Evolutionary conservation across 345 rosid species (phyloP), one percentile per base, ranked within the genome.

Genomic region (Turritis glabra): DNA sequence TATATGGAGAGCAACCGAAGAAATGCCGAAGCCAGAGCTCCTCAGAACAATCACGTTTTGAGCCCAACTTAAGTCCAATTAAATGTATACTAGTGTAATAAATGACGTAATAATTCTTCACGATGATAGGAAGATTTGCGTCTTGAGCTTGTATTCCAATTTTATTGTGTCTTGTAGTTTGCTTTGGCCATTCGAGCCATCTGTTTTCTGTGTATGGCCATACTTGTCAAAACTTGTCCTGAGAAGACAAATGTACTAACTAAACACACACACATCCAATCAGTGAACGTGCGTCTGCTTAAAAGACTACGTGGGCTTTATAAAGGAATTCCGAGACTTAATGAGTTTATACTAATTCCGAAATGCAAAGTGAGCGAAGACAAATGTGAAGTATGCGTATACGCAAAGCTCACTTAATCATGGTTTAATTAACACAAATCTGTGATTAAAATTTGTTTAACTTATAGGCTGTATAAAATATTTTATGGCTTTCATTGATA

Each of bases 1-100:
- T 74, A 91, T 93, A 60, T 91, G 94, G 97, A 88, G 79, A 75
- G 87, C 96, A n/a, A 23, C 80, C 3, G 90, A 79, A 67, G 82
- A 80, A 41, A 79, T 69, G 60, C 76, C 77, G 21, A 80, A 71
- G 56, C 65, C 94, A 19, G 76, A 53, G 73, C 82, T 85, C 69
- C 76, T 75, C 69, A 64, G 81, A 71, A 76, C 85, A 57, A 72
- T 72, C 79, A 83, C 84, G 53, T 77, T 82, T 80, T 84, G 90
- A 86, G 85, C 80, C 66, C 1, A 7, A n/a, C 48, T n/a, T 43
- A 48, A 65, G 47, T 50, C 9, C 13, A 37, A 67, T n/a, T 15
- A 35, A 35, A 35, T 50, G 59, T 66, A 14, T 47, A 66, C n/a
- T 19, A 2, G 21, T 6, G 11, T 58, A 19, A 32, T 22, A 48